These are phyloP conservation scores for Phytophthora podocarpi DNA, from an alignment of 352 stramenopile genomes.

Conservation along the genomic window DNA sequence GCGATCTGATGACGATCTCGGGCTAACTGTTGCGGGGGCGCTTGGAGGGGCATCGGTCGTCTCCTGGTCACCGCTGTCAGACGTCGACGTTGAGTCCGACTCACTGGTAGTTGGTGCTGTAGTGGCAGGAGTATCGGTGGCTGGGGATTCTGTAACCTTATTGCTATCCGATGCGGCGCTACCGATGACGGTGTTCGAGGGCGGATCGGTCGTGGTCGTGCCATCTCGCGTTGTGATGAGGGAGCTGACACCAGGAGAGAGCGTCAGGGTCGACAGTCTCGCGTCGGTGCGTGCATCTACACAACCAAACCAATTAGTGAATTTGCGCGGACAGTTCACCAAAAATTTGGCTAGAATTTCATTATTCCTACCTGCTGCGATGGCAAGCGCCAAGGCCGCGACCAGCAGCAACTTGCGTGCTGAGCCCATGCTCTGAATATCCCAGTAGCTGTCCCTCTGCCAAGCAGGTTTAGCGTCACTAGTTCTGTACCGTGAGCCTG, in stretches of 20 bases:
- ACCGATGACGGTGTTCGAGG: conserved; percentile 2
- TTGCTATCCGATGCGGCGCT: conserved; percentile 14
- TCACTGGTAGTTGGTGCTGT: conserved; percentile 2
- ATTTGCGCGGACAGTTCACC: neutral
- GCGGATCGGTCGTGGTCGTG: neutral
- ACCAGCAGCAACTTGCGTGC: conserved; percentile 26
- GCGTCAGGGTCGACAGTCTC: conserved; percentile 17
- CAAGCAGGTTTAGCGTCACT: conserved; percentile 5
- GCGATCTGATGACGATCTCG: conserved; percentile 3
- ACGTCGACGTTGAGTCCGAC: conserved; percentile 2
- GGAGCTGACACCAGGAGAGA: conserved; percentile 15
- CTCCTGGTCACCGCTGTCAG: conserved; percentile 11
- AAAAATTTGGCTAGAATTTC: neutral
- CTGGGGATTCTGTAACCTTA: conserved; percentile 5
- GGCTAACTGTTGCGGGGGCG: conserved; percentile 14
- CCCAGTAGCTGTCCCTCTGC: conserved; percentile 1
- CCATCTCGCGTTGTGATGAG: conserved; percentile 24
- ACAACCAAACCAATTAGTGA: neutral
- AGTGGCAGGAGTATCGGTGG: conserved; percentile 5
- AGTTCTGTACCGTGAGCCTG: no score
- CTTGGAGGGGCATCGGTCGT: conserved; percentile 6
- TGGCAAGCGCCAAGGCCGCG: conserved; percentile 17
- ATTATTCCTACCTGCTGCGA: conserved; percentile 19
- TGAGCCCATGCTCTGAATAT: conserved; percentile 24
- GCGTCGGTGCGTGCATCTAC: conserved; percentile 20